These are phyloP conservation scores for Backusella tuberculispora DNA, from an alignment of 192 early-diverging fungal species.

Conservation along the genomic window DNA sequence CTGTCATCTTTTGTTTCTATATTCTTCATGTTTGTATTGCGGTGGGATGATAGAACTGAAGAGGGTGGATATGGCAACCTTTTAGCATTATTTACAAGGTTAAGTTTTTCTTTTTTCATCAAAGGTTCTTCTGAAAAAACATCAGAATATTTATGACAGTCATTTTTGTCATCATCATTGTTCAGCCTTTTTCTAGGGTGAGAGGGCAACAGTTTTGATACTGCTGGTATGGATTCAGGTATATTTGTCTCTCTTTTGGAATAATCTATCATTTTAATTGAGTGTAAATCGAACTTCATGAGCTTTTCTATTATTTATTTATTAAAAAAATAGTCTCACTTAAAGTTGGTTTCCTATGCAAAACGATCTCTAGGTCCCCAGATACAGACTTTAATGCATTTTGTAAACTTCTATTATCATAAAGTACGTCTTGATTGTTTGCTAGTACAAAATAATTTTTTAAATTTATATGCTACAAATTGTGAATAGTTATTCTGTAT, in stretches of 20 bases:
- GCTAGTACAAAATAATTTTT: not conserved
- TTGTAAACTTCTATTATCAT: constrained; percentile 15
- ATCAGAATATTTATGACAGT: constrained; percentile 22
- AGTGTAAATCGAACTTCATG: not conserved
- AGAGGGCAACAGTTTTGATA: constrained; percentile 22
- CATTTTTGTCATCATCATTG: not conserved
- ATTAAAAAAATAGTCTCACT: not conserved
- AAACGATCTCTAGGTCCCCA: not conserved
- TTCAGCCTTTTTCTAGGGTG: not conserved
- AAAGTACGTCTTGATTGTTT: not conserved
- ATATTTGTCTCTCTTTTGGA: not conserved
- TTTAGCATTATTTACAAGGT: not conserved
- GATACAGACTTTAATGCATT: not conserved
- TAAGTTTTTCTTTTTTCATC: not conserved
- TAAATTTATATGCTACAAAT: constrained; percentile 1
- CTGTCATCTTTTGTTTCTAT: not conserved
- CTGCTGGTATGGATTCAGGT: constrained; percentile 33
- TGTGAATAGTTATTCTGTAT: not conserved
- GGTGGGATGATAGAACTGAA: not conserved
- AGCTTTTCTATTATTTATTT: not conserved
- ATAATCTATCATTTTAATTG: not conserved
- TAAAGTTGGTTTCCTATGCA: not conserved
- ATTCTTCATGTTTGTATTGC: not conserved
- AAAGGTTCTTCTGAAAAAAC: not conserved
- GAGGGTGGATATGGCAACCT: not conserved